These are phyloP conservation scores for Onygenales sp. DNA, from an alignment of 2,329 filamentous ascomycete genomes.

Conservation along the genomic window DNA sequence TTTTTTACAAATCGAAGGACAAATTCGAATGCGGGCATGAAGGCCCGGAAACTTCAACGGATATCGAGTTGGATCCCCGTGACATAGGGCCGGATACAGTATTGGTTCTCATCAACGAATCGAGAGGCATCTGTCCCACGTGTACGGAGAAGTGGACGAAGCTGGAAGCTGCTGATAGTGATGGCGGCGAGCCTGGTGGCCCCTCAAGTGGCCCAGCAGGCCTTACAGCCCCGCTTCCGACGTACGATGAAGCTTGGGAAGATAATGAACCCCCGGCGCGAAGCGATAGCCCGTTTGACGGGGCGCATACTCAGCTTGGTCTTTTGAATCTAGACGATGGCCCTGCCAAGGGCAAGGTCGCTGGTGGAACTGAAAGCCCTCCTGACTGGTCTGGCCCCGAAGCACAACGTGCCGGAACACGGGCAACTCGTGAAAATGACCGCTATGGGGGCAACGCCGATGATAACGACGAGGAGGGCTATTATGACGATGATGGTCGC, in stretches of 20 bases:
- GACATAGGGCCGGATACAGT: neutral
- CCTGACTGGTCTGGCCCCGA: neutral
- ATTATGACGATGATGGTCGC: neutral
- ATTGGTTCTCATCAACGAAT: constrained; percentile 7
- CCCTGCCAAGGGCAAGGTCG: constrained; percentile 5
- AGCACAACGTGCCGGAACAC: neutral
- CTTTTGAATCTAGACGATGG: constrained; percentile 6
- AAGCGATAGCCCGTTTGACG: neutral
- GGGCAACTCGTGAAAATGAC: neutral
- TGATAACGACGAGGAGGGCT: neutral
- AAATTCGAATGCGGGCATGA: constrained; percentile 13
- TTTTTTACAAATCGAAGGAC: constrained; percentile 11
- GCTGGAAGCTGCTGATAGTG: constrained; percentile 3
- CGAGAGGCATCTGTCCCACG: constrained; percentile 9
- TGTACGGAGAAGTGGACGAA: constrained; percentile 13
- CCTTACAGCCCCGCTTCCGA: neutral
- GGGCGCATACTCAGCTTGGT: neutral
- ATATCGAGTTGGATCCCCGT: constrained; percentile 8
- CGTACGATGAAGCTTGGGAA: constrained; percentile 1
- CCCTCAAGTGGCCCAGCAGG: neutral
- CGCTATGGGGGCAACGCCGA: neutral
- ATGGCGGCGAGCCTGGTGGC: neutral
- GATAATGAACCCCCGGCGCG: neutral
- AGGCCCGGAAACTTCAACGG: constrained; percentile 7
- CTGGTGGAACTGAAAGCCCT: neutral